phyloP scores from a whole-genome alignment of 75 land plant species.

The Cunninghamia lanceolata region DNA sequence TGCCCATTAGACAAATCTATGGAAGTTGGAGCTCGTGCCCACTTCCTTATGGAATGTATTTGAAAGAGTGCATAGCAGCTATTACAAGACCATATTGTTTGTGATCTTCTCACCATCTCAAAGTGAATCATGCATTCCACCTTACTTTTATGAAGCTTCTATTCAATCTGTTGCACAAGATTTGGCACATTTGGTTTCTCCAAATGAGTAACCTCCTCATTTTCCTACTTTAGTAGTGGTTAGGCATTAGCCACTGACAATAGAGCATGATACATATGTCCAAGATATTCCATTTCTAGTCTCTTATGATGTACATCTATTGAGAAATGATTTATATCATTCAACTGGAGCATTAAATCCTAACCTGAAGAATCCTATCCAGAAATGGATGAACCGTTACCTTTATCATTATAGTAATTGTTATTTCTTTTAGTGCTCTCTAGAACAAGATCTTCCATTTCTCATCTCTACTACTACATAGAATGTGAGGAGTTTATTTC shows the following conservation, averaged over 20 bases:
- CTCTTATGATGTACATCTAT: background rate
- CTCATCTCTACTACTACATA: background rate
- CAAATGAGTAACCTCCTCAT: conserved; percentile 4
- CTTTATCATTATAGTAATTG: background rate
- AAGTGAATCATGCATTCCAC: conserved; percentile 98
- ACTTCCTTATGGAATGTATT: conserved; percentile 75
- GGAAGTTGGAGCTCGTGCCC: conserved; percentile 93
- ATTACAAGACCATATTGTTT: conserved; percentile 95
- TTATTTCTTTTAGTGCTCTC: background rate
- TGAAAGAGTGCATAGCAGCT: no score
- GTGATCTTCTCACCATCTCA: conserved; percentile 71
- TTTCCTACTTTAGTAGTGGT: background rate
- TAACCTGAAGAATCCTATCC: background rate
- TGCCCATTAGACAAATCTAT: conserved; percentile 44
- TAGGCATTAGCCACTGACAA: background rate
- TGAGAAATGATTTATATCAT: background rate
- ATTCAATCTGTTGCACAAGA: conserved; percentile 89
- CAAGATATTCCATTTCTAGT: background rate
- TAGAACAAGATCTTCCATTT: background rate
- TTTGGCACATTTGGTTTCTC: conserved; percentile 41
- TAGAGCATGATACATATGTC: no score
- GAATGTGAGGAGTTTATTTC: background rate
- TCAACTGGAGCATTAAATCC: no score
- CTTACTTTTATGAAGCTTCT: conserved; percentile 75
- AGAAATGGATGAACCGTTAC: background rate